These are phyloP conservation scores for Oryza coarctata DNA, from an alignment of 176 grass and related monocot species.

Conservation along the genomic window DNA sequence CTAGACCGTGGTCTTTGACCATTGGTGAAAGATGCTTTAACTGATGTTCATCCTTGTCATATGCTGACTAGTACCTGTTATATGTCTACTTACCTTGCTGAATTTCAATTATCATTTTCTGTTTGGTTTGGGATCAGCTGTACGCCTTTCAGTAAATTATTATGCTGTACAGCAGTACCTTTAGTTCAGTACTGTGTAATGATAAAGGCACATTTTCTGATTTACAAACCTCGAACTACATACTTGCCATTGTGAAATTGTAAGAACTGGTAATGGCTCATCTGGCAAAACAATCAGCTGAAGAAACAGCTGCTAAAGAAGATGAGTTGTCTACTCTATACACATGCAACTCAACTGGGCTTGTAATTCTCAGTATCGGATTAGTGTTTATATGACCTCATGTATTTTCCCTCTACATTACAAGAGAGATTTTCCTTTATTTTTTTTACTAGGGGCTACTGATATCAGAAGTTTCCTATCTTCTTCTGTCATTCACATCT, in stretches of 20 bases:
- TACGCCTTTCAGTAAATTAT: not conserved
- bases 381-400: not conserved
- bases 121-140: not conserved
- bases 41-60: conserved; percentile 13
- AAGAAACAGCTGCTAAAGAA: not conserved
- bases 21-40: not conserved
- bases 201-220: not conserved
- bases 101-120: not conserved
- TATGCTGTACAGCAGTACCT: not conserved
- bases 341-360: not conserved
- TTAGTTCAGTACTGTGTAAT: conserved; percentile 7
- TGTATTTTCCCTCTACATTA: not conserved
- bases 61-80: conserved; percentile 14
- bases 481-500: not conserved
- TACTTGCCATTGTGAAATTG: not conserved
- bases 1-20: conserved; percentile 15
- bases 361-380: not conserved
- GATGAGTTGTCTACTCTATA: not conserved
- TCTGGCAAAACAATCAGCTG: not conserved
- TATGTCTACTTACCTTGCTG: not conserved
- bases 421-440: not conserved
- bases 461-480: not conserved
- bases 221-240: not conserved
- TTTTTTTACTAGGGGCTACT: not conserved
- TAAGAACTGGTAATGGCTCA: not conserved